These are phyloP conservation scores for Maudiozyma pseudohumilis DNA, from an alignment of 805 yeast genomes.

Conservation along the genomic window DNA sequence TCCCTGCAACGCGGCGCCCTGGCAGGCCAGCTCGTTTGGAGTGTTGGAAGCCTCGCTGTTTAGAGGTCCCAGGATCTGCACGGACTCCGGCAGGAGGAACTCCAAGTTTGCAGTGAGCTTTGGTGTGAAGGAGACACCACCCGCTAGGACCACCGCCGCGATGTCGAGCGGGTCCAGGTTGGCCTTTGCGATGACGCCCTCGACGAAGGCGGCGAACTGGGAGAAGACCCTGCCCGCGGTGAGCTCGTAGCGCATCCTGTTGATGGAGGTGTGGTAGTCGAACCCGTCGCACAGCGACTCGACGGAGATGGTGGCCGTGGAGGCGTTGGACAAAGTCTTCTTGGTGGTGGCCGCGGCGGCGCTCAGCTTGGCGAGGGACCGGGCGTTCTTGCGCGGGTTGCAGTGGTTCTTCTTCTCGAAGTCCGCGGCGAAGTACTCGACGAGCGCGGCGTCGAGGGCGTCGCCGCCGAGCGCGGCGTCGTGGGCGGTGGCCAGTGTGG, in stretches of 20 bases:
- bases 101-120: constrained; percentile 72
- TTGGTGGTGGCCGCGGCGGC: constrained; percentile 76
- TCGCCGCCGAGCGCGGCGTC: constrained; percentile 82
- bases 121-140: constrained; percentile 90
- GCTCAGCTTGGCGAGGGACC: constrained; percentile 81
- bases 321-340: constrained; percentile 86
- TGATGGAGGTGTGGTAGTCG: constrained; percentile 87
- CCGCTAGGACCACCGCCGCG: constrained; percentile 84
- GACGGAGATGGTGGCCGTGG: constrained; percentile 80
- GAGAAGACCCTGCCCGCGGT: constrained; percentile 70
- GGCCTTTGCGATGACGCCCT: constrained; percentile 68
- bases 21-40: constrained; percentile 82
- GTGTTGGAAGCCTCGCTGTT: constrained; percentile 66
- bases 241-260: constrained; percentile 88
- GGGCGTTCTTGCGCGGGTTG: constrained; percentile 70
- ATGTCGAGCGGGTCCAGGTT: constrained; percentile 75
- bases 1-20: constrained; percentile 97
- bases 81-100: constrained; percentile 69
- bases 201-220: constrained; percentile 69
- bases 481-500: constrained; percentile 78
- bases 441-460: constrained; percentile 66
- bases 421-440: constrained; percentile 83
- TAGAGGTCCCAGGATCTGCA: constrained; percentile 60
- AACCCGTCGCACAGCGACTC: constrained; percentile 90
- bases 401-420: constrained; percentile 79